Base-by-base conservation (phyloP, 2,329 filamentous ascomycete genomes). In the Microdochium bolleyi region DNA sequence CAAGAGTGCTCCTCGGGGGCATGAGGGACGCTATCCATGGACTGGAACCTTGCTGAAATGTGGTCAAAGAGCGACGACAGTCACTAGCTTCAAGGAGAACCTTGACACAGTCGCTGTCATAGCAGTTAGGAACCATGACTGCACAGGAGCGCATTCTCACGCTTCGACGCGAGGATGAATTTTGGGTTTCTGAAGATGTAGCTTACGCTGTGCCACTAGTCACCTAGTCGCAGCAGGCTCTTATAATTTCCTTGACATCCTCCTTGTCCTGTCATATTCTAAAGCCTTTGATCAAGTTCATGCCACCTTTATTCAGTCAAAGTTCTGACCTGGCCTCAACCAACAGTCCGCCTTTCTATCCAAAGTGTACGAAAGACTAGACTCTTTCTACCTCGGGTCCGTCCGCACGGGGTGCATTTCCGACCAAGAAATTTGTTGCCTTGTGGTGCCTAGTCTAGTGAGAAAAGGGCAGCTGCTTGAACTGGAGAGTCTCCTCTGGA, bases 381-480 rank as follows among this genome's bases (percentile, higher is more conserved):
- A 34, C 30, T 34, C 30, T 34, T 34, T 34, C 30, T 34, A 34
- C 30, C 30, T 34, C 30, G 30, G 30, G 30, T 34, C 30, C 30
- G 30, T 34, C 30, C 30, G 30, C 30, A 34, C 30, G 30, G 30
- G 30, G 30, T 34, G 30, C 30, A 34, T 34, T 14, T 34, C 30
- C 30, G 30, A 34, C 30, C 14, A 34, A 34, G 30, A 34, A 34
- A 34, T 34, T 34, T 34, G 30, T 34, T 34, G 30, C 30, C 30
- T 34, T 34, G 30, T 34, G 30, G 30, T 34, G 30, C 30, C 30
- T 34, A 34, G 30, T 34, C 30, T 34, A 65, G 54, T 66, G 58
- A 24, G 64, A 68, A 49, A 65, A 68, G 8, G 64, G 64, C 3
- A 62, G 55, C 56, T 60, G 57, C 53, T 62, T 63, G 41, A 62